Base-by-base conservation (phyloP, 2,329 filamentous ascomycete species). In the Diplodia intermedia region DNA sequence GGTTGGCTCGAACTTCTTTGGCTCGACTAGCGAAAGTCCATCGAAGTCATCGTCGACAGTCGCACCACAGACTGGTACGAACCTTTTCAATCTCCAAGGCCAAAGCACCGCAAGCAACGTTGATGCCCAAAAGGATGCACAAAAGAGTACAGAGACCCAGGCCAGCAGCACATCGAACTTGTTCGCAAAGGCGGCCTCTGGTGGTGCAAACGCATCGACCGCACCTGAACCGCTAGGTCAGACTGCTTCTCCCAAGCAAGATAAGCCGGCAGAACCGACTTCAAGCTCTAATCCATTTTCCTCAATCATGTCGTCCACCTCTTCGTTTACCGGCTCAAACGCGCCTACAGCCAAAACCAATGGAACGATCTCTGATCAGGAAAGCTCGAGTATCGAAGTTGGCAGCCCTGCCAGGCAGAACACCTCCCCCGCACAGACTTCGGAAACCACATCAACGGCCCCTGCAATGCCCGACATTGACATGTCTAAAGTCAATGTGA, bases 1-100 rank as follows among this genome's bases (percentile, higher is more conserved):
- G n/a, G 11, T 49, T 18, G 40, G 63, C 67, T 61, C 65, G 9
- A 67, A 20, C 47, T 33, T 61, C 40, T 67, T 67, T 23, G 55
- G 40, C 12, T 60, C 40, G 29, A 43, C 47, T 15, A 38, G 14
- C 40, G 15, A 53, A 29, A 66, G 23, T n/a, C 20, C 63, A 3
- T 33, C 8, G 31, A 33, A 33, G 31, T 7, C 31, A 7, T 33
- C 31, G 31, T 33, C 31, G 31, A 33, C 31, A 6, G 31, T 8
- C 31, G 8, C 31, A 33, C 3, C 62, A 8, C n/a, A 43, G 29
- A 6, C 50, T 18, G 12, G 50, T 36, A 29, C 49, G 33, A 55
- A 20, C 26, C 33, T 55, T 36, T 65, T 65, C 33, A 52, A 20
- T n/a, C 20, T 54, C 14, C 11, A n/a, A 12, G 18, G 23, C 12